Conservation (phyloP, 169 alveolate genomes). For the Pseudocohnilembus persalinus region DNA sequence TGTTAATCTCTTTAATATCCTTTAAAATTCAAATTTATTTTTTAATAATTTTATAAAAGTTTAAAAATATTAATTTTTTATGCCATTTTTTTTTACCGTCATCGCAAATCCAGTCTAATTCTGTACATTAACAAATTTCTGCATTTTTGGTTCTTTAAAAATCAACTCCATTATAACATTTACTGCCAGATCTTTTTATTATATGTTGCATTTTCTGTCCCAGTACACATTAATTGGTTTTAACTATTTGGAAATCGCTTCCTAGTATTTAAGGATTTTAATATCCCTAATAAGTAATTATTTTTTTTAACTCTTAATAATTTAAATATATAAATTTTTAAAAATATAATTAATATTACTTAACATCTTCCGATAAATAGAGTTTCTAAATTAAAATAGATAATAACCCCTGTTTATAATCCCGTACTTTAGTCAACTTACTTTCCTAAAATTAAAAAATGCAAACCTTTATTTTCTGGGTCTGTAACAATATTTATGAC, state of each 20-base stretch:
- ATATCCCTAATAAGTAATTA: too few species aligned
- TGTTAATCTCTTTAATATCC: too few species aligned
- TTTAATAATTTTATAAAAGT: too few species aligned
- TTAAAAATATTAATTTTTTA: neutral
- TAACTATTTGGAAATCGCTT: slow-evolving; percentile 97
- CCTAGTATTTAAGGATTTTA: slow-evolving; percentile 92
- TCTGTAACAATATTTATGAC: slow-evolving; percentile 95
- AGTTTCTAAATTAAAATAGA: slow-evolving; percentile 94
- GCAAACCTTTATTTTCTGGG: slow-evolving; percentile 93
- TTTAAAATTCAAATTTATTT: too few species aligned
- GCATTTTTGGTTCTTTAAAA: slow-evolving; percentile 90
- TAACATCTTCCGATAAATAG: slow-evolving; percentile 95
- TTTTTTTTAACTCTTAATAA: too few species aligned
- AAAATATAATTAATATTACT: slow-evolving; percentile 79
- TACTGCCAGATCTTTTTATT: slow-evolving; percentile 94
- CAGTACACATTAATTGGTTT: slow-evolving; percentile 89
- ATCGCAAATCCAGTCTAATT: slow-evolving; percentile 98
- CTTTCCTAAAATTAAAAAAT: slow-evolving; percentile 95
- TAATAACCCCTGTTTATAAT: slow-evolving; percentile 84
- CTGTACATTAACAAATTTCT: slow-evolving; percentile 94
- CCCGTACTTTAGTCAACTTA: slow-evolving; percentile 12
- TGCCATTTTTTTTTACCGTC: slow-evolving; percentile 89
- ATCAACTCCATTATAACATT: slow-evolving; percentile 97
- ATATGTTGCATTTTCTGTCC: slow-evolving; percentile 93
- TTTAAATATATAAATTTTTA: too few species aligned